Evolutionary conservation across 2,329 filamentous ascomycete species (phyloP).

Genomic region (Phyllosticta citrichinensis): DNA sequence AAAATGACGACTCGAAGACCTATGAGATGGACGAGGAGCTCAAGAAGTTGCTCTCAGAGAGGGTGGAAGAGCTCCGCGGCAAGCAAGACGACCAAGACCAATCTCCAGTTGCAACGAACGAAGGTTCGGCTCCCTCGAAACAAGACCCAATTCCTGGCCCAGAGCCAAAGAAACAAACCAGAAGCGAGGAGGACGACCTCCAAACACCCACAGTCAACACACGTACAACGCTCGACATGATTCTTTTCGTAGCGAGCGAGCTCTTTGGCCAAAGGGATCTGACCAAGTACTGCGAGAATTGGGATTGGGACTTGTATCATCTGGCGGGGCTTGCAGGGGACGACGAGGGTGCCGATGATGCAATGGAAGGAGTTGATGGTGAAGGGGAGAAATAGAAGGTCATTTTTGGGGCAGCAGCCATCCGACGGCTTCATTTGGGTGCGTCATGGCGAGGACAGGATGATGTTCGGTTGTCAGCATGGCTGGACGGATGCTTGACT

Average conservation of each 20-base stretch:
- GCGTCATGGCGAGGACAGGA: too few relatives aligned
- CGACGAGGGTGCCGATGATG: background rate
- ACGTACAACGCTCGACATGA: conserved; percentile 78
- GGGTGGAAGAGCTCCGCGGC: background rate
- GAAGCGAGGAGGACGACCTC: background rate
- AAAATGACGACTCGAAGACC: background rate
- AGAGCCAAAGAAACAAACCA: background rate
- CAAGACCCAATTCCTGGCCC: background rate
- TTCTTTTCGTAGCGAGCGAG: conserved; percentile 77
- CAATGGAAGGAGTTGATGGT: background rate
- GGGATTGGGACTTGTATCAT: conserved; percentile 17
- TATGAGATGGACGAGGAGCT: background rate
- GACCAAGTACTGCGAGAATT: conserved; percentile 58
- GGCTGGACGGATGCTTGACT: too few relatives aligned
- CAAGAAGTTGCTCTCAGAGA: background rate
- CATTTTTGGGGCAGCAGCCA: background rate
- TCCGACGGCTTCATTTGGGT: background rate
- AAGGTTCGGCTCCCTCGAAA: background rate
- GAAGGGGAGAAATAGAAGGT: background rate
- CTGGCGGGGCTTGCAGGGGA: background rate
- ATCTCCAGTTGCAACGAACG: background rate
- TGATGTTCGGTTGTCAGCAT: too few relatives aligned
- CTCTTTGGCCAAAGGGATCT: conserved; percentile 84
- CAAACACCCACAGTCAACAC: conserved; percentile 20
- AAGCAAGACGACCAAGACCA: background rate